phyloP scores from a whole-genome alignment of 371 early-diverging fungal species.

The Mucor piriformis region DNA sequence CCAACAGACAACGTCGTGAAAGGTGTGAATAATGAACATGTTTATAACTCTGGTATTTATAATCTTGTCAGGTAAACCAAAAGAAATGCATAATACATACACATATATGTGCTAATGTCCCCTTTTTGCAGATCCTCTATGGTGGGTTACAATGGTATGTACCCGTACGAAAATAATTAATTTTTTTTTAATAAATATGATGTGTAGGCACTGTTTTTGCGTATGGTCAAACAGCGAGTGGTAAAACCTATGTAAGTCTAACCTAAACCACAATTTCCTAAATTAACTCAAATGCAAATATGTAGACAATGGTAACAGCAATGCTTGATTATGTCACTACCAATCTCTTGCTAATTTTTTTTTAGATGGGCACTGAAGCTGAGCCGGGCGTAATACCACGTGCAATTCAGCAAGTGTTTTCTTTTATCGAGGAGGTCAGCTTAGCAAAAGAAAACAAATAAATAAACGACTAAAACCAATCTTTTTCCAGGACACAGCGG shows the following conservation, averaged over 20 bases:
- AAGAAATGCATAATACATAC: not conserved
- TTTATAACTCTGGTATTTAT: conserved; percentile 32
- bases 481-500: conserved; percentile 18
- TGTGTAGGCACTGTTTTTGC: conserved; percentile 83
- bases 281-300: not conserved
- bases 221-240: conserved; percentile 96
- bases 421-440: conserved; percentile 39
- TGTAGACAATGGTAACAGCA: conserved; percentile 35
- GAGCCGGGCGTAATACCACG: conserved; percentile 59
- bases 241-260: conserved; percentile 84
- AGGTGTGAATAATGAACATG: conserved; percentile 29
- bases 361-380: conserved; percentile 36
- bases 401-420: conserved; percentile 52
- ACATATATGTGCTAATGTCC: not conserved
- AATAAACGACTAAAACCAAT: not conserved
- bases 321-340: not conserved
- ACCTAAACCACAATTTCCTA: not conserved
- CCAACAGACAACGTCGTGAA: conserved; percentile 22
- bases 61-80: conserved; percentile 40
- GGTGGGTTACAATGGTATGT: conserved; percentile 65
- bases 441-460: not conserved
- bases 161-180: not conserved
- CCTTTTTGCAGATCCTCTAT: conserved; percentile 34
- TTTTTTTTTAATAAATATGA: not conserved
- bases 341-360: conserved; percentile 22